A percentile compares a stretch with the other conserved stretches of the same genome.
phyloP scores from a whole-genome alignment of 139 green algal species.

The Trebouxia sp. region DNA sequence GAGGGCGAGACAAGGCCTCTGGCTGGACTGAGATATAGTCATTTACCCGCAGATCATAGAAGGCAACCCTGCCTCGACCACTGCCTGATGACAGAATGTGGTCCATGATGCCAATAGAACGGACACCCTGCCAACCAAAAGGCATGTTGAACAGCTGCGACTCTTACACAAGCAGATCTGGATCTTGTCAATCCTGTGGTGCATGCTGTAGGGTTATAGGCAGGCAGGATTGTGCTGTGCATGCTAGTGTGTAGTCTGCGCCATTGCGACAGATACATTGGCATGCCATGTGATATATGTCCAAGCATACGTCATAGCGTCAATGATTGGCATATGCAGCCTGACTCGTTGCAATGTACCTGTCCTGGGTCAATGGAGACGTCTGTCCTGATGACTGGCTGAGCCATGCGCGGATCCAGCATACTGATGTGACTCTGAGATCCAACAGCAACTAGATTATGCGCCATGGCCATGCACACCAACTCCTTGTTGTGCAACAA shows the following conservation, averaged over 20 bases:
- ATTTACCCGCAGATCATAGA: conserved; percentile 56
- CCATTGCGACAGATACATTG: too few relatives aligned
- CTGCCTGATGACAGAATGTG: conserved; percentile 62
- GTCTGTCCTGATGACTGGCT: not conserved
- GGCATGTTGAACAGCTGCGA: too few relatives aligned
- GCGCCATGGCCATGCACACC: conserved; percentile 54
- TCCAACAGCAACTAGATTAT: conserved; percentile 51
- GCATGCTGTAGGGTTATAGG: too few relatives aligned
- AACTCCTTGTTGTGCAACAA: conserved; percentile 46
- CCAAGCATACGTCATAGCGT: too few relatives aligned
- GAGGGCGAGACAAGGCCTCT: not conserved
- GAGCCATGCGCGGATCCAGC: conserved; percentile 48
- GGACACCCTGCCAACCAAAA: conserved; percentile 59
- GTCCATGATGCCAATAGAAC: conserved; percentile 56
- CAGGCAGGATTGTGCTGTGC: too few relatives aligned
- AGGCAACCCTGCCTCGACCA: conserved; percentile 54
- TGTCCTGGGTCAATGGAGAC: conserved; percentile 5
- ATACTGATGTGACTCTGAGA: conserved; percentile 48
- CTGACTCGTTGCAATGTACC: too few relatives aligned
- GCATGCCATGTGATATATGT: too few relatives aligned
- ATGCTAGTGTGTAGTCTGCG: too few relatives aligned
- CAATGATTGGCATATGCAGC: too few relatives aligned
- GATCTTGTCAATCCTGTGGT: too few relatives aligned
- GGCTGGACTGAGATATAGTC: conserved; percentile 17
- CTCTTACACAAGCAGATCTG: too few relatives aligned